Evolutionary conservation across 768 basidiomycete species (phyloP).

Genomic region (Agaricus blazei): DNA sequence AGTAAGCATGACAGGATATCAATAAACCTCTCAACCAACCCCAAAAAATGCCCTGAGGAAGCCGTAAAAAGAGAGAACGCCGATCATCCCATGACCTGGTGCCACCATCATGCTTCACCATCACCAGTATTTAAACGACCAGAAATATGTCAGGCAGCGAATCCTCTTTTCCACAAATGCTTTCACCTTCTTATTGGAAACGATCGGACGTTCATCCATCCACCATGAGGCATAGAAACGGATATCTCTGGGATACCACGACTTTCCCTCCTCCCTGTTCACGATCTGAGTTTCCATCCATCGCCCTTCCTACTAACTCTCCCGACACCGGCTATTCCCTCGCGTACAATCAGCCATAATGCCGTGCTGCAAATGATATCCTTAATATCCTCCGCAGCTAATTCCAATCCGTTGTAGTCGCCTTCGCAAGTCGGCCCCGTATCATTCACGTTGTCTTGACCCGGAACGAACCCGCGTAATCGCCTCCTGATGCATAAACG

Average conservation of each 20-base stretch:
- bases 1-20: too few species aligned
- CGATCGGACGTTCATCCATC: background rate
- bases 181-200: background rate
- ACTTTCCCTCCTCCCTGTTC: slow-evolving; percentile 3
- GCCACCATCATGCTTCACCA: too few species aligned
- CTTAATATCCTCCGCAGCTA: slow-evolving; percentile 92
- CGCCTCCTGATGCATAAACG: slow-evolving; percentile 48
- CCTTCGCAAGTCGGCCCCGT: slow-evolving; percentile 8
- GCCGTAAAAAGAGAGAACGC: too few species aligned
- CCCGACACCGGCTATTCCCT: slow-evolving; percentile 89
- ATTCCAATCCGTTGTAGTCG: slow-evolving; percentile 41
- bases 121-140: too few species aligned
- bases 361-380: slow-evolving; percentile 85
- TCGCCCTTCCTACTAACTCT: slow-evolving; percentile 74
- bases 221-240: background rate
- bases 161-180: background rate
- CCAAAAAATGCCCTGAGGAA: too few species aligned
- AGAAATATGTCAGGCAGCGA: too few species aligned
- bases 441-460: slow-evolving; percentile 16
- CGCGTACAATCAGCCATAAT: slow-evolving; percentile 88
- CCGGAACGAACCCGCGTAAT: background rate
- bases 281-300: slow-evolving; percentile 72
- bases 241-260: background rate
- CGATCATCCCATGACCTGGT: too few species aligned
- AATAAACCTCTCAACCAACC: too few species aligned